A percentile compares a stretch with the other conserved stretches of the same genome.
Conservation (phyloP, 805 yeast genomes). For the Osmozyma mogii region DNA sequence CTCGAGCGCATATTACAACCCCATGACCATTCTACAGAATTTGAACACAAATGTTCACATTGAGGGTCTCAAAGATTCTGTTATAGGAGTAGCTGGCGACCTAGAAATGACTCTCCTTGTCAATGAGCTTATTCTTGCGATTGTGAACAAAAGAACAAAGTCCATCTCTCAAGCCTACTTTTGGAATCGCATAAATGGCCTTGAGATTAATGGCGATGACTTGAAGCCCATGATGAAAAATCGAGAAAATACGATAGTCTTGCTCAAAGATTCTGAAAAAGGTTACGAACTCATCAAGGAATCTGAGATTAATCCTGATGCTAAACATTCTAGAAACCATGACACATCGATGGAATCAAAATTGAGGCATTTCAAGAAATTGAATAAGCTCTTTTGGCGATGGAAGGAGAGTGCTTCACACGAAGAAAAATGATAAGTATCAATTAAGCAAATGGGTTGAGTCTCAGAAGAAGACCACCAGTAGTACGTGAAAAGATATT, state of each 20-base stretch:
- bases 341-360: too few relatives aligned
- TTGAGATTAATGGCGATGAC: constrained; percentile 15
- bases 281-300: too few relatives aligned
- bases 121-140: constrained; percentile 42
- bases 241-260: not conserved
- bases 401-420: too few relatives aligned
- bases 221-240: not conserved
- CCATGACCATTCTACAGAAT: constrained; percentile 57
- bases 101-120: constrained; percentile 48
- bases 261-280: not conserved
- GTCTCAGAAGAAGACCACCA: constrained; percentile 36
- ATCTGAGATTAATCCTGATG: too few relatives aligned
- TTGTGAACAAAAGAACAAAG: constrained; percentile 26
- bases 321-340: too few relatives aligned
- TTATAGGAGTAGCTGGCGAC: constrained; percentile 55
- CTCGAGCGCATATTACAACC: constrained; percentile 39
- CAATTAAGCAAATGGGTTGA: constrained; percentile 32
- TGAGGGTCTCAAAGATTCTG: constrained; percentile 53
- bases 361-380: too few relatives aligned
- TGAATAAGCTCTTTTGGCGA: too few relatives aligned
- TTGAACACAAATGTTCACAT: constrained; percentile 59
- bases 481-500: constrained; percentile 49
- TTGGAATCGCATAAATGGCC: constrained; percentile 18
- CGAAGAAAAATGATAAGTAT: not conserved
- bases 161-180: constrained; percentile 17